Evolutionary conservation across 108 stramenopile genomes (phyloP).

Genomic region (Nitzschia sp.): DNA sequence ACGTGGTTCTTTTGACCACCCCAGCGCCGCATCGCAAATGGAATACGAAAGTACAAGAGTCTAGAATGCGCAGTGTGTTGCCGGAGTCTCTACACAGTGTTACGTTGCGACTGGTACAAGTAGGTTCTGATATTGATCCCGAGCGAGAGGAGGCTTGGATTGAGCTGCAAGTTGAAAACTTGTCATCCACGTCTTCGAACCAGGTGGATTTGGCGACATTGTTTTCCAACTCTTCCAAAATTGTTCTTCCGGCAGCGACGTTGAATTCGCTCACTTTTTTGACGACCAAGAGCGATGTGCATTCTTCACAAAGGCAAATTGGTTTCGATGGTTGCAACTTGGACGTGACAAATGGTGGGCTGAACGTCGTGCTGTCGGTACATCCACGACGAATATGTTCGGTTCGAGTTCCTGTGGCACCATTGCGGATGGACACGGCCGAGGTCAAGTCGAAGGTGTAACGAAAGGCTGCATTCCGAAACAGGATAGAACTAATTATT

Average conservation of each 20-base stretch:
- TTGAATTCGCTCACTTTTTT: neutral
- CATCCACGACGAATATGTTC: neutral
- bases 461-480: no score
- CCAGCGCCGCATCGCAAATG: neutral
- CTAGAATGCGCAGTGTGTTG: neutral
- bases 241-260: neutral
- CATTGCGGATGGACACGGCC: no score
- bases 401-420: neutral
- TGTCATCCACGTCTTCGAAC: neutral
- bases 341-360: neutral
- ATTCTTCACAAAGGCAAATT: neutral
- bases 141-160: neutral
- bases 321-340: neutral
- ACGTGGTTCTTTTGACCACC: neutral
- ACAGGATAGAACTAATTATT: no score
- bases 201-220: neutral
- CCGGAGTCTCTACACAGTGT: neutral
- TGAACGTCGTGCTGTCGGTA: neutral
- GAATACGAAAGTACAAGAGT: neutral
- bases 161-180: neutral
- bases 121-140: neutral
- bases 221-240: neutral
- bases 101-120: neutral
- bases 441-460: no score
- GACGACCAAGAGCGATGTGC: neutral